A percentile compares a stretch with the other conserved stretches of the same genome.
Evolutionary conservation across 148 eudicot genomes (phyloP).

Genomic region (Chenopodium suecicum): DNA sequence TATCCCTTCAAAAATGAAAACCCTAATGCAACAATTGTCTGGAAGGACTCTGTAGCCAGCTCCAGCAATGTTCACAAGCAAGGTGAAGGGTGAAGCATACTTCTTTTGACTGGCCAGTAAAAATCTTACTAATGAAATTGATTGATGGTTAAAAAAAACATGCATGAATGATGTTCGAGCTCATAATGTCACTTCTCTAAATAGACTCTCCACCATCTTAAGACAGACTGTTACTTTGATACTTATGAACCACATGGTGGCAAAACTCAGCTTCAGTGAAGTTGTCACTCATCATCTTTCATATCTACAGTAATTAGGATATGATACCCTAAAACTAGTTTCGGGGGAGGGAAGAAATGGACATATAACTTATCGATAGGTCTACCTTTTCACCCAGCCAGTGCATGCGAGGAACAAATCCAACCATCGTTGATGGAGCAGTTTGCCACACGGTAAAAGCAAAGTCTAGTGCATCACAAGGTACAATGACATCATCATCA

Average conservation of each 20-base stretch:
- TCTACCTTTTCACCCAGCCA: constrained; percentile 58
- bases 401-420: constrained; percentile 79
- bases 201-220: not conserved
- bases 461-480: constrained; percentile 62
- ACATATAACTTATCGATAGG: not conserved
- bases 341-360: not conserved
- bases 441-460: constrained; percentile 78
- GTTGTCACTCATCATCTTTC: not conserved
- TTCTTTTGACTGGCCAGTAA: too few species aligned
- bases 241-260: not conserved
- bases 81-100: not conserved
- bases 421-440: constrained; percentile 77
- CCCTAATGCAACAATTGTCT: not conserved
- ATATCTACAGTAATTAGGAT: not conserved
- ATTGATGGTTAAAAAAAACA: not conserved
- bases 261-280: not conserved
- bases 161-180: not conserved
- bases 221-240: not conserved
- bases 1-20: not conserved
- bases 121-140: too few species aligned
- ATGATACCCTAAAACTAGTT: not conserved
- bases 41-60: not conserved
- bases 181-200: not conserved
- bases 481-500: constrained; percentile 76
- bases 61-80: not conserved